Conservation (phyloP, 352 stramenopile genomes). For the Globisporangium spiculum region DNA sequence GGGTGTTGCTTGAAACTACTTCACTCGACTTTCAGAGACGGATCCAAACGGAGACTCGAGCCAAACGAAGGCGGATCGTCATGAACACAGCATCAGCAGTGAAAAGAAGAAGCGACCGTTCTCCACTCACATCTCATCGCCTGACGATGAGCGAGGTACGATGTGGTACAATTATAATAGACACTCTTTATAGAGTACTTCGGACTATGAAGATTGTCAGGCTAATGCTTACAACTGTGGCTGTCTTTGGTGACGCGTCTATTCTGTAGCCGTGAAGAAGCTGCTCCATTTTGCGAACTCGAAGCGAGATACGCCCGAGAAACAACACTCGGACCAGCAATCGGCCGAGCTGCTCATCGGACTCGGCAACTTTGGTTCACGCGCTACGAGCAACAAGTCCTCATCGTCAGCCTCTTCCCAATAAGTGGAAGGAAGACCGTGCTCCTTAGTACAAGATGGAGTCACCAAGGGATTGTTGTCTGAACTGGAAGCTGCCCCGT, state of each 20-base stretch:
- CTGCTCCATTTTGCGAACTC: slow-evolving; percentile 24
- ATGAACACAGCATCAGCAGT: background rate
- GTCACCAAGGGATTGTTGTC: background rate
- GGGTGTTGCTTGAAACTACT: background rate
- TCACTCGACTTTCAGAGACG: background rate
- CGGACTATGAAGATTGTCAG: background rate
- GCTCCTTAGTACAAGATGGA: background rate
- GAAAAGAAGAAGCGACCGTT: background rate
- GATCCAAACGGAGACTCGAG: background rate
- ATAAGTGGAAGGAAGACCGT: background rate
- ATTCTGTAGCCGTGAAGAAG: slow-evolving; percentile 27
- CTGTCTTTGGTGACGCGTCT: background rate
- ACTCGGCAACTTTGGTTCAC: slow-evolving; percentile 27
- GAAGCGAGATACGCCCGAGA: slow-evolving; percentile 20
- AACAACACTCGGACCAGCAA: slow-evolving; percentile 36
- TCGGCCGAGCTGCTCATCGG: slow-evolving; percentile 59
- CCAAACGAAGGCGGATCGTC: background rate
- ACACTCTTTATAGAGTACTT: background rate
- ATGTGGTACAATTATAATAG: background rate
- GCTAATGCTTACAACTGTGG: background rate
- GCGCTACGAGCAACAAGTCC: background rate
- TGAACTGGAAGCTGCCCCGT: background rate
- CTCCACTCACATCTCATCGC: background rate
- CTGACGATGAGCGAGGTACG: slow-evolving; percentile 15
- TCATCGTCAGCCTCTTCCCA: background rate